phyloP scores from a whole-genome alignment of 805 yeast genomes.

The Pichia rugopelliculosa region DNA sequence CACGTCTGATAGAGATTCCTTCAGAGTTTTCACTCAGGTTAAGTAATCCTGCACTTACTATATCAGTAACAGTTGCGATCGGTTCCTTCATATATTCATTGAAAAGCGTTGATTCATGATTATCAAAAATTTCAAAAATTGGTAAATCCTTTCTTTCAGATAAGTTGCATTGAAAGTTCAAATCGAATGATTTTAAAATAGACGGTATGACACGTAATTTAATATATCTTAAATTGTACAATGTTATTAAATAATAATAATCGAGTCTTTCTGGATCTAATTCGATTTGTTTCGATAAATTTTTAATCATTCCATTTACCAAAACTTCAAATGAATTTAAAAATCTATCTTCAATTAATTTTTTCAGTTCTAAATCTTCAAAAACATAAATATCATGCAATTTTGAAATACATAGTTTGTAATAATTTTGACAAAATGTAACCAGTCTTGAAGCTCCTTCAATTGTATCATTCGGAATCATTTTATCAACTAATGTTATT shows the following conservation, averaged over 20 bases:
- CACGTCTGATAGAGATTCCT: conserved; percentile 34
- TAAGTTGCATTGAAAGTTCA: conserved; percentile 39
- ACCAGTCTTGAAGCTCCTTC: conserved; percentile 34
- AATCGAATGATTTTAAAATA: conserved; percentile 43
- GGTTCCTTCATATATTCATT: conserved; percentile 45
- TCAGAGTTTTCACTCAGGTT: conserved; percentile 2
- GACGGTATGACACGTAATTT: conserved; percentile 40
- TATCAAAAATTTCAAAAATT: conserved; percentile 38
- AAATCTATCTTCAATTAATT: conserved; percentile 29
- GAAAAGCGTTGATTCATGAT: conserved; percentile 47
- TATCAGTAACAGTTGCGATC: conserved; percentile 34
- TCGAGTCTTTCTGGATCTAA: conserved; percentile 18
- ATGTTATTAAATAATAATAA: conserved; percentile 29
- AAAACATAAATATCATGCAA: conserved; percentile 18
- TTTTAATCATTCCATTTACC: conserved; percentile 39
- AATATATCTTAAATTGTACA: conserved; percentile 48
- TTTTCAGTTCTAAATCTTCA: conserved; percentile 15
- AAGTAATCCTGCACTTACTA: conserved; percentile 34
- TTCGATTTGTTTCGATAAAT: conserved; percentile 18
- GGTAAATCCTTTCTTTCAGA: conserved; percentile 33
- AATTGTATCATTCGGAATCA: conserved; percentile 24
- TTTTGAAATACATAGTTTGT: conserved; percentile 30
- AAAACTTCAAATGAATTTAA: conserved; percentile 28
- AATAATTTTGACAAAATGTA: conserved; percentile 32
- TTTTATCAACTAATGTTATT: conserved; percentile 31